Base-by-base conservation (phyloP, 2,329 filamentous ascomycete genomes). In the Acrocalymma vagum region DNA sequence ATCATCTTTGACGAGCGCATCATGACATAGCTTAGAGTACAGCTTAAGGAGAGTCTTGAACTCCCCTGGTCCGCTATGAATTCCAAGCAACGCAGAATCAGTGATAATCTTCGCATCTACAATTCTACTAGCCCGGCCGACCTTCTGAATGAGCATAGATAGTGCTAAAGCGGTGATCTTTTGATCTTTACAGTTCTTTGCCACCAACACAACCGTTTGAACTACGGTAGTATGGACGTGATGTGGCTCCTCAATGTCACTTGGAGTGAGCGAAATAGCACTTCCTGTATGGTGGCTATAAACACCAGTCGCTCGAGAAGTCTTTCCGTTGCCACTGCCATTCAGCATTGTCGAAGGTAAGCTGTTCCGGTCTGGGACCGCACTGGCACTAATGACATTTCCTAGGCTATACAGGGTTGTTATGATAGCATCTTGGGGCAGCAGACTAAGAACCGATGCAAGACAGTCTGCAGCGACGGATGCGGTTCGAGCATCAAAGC, bases 381-480 rank as follows among this genome's bases (percentile, higher is more conserved):
- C 78, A 30, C 82, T 84, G 5, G 90, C 86, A 56, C 91, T 96
- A 10, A 99, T 78, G 4, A 96, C 87, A 64, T 99, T 99, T 14
- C 94, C 94, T n/a, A 99, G 79, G 0, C 91, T 94, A 71, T 99
- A 99, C 8, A 99, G 77, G 1, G 92, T 97, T 5, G 92, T 95
- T 53, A 99, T 97, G 23, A 96, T 82, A 23, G 91, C 87, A 74
- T 99, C 94, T 58, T 95, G 88, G 2, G 94, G 95, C 9, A 97
- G 79, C 58, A 87, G 79, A 54, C 86, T 86, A 39, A 99, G 76
- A 13, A 95, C 84, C 53, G 86, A 87, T 2, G 92, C 91, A 22
- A 99, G 76, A 56, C 88, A 94, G 52, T 85, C 84, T n/a, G 92
- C 90, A 18, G 93, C 93, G 22, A 93, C 80, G 2, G 78, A 79